Percentiles rank a stretch among this genome's conserved stretches.
These are phyloP conservation scores for Letharia lupina DNA, from an alignment of 495 filamentous ascomycete genomes.

Conservation along the genomic window DNA sequence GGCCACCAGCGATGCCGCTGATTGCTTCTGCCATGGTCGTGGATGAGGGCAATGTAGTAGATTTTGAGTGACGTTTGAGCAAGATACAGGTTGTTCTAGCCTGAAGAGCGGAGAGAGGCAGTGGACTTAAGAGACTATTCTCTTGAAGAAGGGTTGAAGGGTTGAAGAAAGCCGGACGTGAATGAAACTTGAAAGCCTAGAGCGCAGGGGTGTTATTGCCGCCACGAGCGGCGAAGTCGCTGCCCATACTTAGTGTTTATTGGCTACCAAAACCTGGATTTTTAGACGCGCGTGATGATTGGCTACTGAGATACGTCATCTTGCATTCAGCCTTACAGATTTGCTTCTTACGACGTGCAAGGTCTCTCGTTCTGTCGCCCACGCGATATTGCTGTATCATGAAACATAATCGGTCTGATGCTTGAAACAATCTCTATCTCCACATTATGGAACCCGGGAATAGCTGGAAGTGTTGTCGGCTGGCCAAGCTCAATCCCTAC, in stretches of 20 bases:
- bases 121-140: too few species aligned
- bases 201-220: background rate
- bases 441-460: background rate
- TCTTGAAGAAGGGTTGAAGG: background rate
- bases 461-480: background rate
- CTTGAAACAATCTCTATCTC: background rate
- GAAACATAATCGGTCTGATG: background rate
- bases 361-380: background rate
- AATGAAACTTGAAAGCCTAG: too few species aligned
- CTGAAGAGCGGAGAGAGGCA: background rate
- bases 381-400: background rate
- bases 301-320: background rate
- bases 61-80: background rate
- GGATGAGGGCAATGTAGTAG: background rate
- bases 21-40: conserved; percentile 24
- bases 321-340: background rate
- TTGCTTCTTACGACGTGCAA: background rate
- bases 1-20: conserved; percentile 22
- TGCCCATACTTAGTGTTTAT: background rate
- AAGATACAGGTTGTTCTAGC: background rate
- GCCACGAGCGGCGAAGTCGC: background rate
- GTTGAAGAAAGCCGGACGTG: too few species aligned
- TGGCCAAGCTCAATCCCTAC: background rate
- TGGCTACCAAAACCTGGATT: background rate
- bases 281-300: conserved; percentile 4